These are phyloP conservation scores for Myxozyma geophila DNA, from an alignment of 805 yeast genomes.

Conservation along the genomic window DNA sequence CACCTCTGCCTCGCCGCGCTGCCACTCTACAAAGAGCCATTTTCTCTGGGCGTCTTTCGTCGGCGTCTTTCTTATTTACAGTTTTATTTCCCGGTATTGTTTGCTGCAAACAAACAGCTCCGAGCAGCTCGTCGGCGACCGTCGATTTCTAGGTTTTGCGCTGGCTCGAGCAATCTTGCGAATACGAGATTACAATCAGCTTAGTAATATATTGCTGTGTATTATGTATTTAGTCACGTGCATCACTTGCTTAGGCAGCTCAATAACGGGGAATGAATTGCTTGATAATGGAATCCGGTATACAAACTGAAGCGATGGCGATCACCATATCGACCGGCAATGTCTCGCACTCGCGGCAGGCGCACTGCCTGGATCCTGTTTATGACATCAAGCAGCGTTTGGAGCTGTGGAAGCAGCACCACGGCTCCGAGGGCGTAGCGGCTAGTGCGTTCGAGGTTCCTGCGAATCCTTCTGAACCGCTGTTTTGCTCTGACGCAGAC, in stretches of 20 bases:
- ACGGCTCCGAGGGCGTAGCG: background rate
- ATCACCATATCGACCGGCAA: constrained; percentile 33
- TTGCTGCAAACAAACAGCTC: no score
- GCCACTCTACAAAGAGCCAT: no score
- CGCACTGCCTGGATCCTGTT: constrained; percentile 16
- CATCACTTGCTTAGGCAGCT: background rate
- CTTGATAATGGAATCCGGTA: background rate
- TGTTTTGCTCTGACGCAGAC: constrained; percentile 14
- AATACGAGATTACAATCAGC: no score
- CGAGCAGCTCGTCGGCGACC: no score
- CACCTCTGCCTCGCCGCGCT: no score
- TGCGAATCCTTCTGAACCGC: constrained; percentile 27
- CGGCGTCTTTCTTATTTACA: no score
- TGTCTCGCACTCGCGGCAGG: constrained; percentile 25
- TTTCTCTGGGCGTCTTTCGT: no score
- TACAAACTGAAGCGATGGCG: constrained; percentile 24
- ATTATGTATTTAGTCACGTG: no score
- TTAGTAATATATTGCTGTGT: no score
- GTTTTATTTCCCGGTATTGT: no score
- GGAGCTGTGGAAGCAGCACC: constrained; percentile 20
- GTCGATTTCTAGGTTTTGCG: no score
- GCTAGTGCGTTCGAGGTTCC: constrained; percentile 7
- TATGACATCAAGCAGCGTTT: constrained; percentile 21
- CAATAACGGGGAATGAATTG: background rate
- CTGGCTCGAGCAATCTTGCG: no score